These are phyloP conservation scores for Fusarium cicatricum DNA, from an alignment of 2,329 filamentous ascomycete species.

Conservation along the genomic window DNA sequence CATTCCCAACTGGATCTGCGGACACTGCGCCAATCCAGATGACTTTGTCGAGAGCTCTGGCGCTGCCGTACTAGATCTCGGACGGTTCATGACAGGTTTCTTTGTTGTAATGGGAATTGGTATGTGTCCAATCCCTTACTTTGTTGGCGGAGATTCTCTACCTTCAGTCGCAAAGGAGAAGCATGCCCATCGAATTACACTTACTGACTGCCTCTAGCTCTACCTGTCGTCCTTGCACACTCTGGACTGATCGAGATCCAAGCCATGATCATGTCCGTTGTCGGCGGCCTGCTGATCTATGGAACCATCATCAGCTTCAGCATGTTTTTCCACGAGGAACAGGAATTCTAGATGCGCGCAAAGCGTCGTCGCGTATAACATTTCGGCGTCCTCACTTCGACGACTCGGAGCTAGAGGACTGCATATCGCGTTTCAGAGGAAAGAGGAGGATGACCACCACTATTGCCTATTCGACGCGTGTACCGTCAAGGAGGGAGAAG, in stretches of 20 bases:
- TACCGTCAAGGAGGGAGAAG: conserved; percentile 30
- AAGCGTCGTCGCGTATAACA: not conserved
- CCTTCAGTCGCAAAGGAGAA: not conserved
- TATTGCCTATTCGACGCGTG: conserved; percentile 26
- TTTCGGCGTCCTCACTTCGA: not conserved
- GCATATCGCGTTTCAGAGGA: conserved; percentile 7
- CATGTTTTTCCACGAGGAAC: conserved; percentile 98
- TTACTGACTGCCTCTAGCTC: conserved; percentile 62
- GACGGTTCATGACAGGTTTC: conserved; percentile 93
- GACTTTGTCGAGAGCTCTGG: conserved; percentile 91
- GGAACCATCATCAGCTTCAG: conserved; percentile 97
- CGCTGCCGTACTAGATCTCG: conserved; percentile 88
- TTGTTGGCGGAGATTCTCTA: not conserved
- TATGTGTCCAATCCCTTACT: conserved; percentile 58
- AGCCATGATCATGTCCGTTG: conserved; percentile 94
- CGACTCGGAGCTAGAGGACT: not conserved
- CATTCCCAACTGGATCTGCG: conserved; percentile 95
- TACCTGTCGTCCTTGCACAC: conserved; percentile 89
- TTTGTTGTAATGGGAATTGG: conserved; percentile 97
- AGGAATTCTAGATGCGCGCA: conserved; percentile 76
- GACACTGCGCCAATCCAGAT: conserved; percentile 87
- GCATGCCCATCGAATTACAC: not conserved
- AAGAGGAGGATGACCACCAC: conserved; percentile 23
- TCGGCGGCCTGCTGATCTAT: conserved; percentile 94
- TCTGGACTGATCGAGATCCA: conserved; percentile 81